Evolutionary conservation across 805 yeast species (phyloP).

Genomic region (Candida multigemmis): DNA sequence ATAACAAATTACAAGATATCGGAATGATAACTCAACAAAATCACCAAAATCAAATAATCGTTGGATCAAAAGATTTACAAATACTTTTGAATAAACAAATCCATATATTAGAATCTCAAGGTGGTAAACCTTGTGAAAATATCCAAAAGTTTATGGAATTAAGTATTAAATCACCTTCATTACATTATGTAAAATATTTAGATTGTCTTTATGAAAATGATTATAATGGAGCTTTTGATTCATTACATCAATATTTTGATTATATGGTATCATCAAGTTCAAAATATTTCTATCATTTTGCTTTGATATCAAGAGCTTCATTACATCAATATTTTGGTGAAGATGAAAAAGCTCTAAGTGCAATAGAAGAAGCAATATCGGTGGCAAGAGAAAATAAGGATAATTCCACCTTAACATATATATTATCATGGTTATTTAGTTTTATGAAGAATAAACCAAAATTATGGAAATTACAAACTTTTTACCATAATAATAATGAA

Average conservation of each 20-base stretch:
- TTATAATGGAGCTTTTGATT: constrained; percentile 47
- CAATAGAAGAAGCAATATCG: constrained; percentile 79
- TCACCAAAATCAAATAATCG: constrained; percentile 10
- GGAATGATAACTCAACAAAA: not conserved
- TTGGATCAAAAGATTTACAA: constrained; percentile 45
- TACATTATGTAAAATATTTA: constrained; percentile 52
- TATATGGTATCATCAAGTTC: constrained; percentile 63
- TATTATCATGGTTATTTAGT: constrained; percentile 66
- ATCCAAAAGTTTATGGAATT: constrained; percentile 31
- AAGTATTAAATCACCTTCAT: constrained; percentile 31
- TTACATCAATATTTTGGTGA: constrained; percentile 63
- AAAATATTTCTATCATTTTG: constrained; percentile 65
- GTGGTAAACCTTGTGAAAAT: constrained; percentile 39
- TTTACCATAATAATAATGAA: constrained; percentile 40
- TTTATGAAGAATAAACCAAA: constrained; percentile 64
- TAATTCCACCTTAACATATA: constrained; percentile 57
- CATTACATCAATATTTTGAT: constrained; percentile 57
- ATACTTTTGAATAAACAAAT: constrained; percentile 46
- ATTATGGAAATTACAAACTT: constrained; percentile 33
- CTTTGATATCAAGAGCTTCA: constrained; percentile 62
- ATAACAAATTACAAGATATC: constrained; percentile 2
- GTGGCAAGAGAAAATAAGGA: constrained; percentile 86
- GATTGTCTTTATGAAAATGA: constrained; percentile 51
- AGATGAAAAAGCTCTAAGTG: constrained; percentile 59
- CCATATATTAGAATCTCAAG: constrained; percentile 39